Evolutionary conservation across 192 early-diverging fungal genomes (phyloP), one percentile per base, ranked within the genome.

Genomic region (Coemansia sp.): DNA sequence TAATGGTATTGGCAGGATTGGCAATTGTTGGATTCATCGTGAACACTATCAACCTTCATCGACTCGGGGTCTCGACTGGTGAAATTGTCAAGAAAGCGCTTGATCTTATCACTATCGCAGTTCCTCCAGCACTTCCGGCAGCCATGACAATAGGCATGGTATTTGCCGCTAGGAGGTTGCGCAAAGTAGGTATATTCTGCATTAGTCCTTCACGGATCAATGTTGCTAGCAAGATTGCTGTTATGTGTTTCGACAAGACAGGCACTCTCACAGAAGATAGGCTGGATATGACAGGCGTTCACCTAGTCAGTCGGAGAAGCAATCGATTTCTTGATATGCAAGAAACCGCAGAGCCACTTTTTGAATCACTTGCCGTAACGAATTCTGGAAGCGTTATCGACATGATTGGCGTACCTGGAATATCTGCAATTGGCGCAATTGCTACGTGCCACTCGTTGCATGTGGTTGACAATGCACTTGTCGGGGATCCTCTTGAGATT

Each of bases 171-270:
- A 64, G 64, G 4, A 85, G 96, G 19, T 69, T 99, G 52, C 88
- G 90, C 49, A 87, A 89, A 32, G 51, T 75, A 22, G 83, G 86
- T 21, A 96, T 98, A 32, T 97, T 93, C 71, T 98, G 95, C 65
- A 96, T 92, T 26, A 89, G 88, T 48, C 95, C 96, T 6, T 89
- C 92, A n/a, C 81, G 87, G 18, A 95, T 99, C 48, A 99, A 97
- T 56, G 90, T 98, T 32, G 94, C 93, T 21, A 96, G 98, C 58
- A 97, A 96, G 63, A 85, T 99, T 3, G 88, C 95, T 23, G 86
- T 90, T 12, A 92, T 96, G 85, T 92, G 91, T 56, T 99, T 98
- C 82, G 98, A 99, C 81, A 99, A 99, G 77, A 98, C 96, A 4
- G 95, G 95, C 5, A 99, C 96, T 0, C 73, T 99, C 47, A 97